Evolutionary conservation across 2,329 filamentous ascomycete genomes (phyloP), one percentile per base, ranked within the genome.

Genomic region (Fusarium sp.): DNA sequence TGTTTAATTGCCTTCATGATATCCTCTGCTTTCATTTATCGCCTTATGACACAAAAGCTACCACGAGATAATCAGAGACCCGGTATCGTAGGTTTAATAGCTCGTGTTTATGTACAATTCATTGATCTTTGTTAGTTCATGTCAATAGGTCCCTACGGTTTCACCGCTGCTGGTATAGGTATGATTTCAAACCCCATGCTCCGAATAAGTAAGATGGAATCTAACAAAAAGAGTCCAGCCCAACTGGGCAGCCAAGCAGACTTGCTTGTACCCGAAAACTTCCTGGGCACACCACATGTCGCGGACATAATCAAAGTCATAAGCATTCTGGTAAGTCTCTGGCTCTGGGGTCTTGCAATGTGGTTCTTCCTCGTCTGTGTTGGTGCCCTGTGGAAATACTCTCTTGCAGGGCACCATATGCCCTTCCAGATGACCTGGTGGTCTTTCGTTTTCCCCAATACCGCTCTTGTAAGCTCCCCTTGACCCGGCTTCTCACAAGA

Each of bases 341-440:
- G 92, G 92, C 84, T 96, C 6, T 96, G 92, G 91, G 93, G 89
- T 0, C 81, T 96, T n/a, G 91, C 92, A 27, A 80, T 94, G 29
- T 96, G 93, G 90, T 96, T 95, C 82, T 95, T 95, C 79, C 83
- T 95, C 61, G 90, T 96, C 13, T 91, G 89, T 2, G 86, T 92
- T n/a, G 91, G 92, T 4, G 92, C 92, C 3, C 87, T 95, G 63
- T 91, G 87, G 85, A 91, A 89, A 30, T 90, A 91, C 53, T 83
- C 90, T 22, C 82, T 84, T 0, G 78, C 81, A 4, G 82, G 86
- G 13, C 85, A 86, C 40, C 86, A 84, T 62, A 88, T 94, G 82
- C 86, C 89, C 6, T 96, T 94, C 75, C 90, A 92, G 20, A 94
- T 96, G 92, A 93, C 90, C 3, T 97, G 92, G 90, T 96, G 91